phyloP scores from a whole-genome alignment of 2,329 filamentous ascomycete genomes.

The Byssothecium circinans region DNA sequence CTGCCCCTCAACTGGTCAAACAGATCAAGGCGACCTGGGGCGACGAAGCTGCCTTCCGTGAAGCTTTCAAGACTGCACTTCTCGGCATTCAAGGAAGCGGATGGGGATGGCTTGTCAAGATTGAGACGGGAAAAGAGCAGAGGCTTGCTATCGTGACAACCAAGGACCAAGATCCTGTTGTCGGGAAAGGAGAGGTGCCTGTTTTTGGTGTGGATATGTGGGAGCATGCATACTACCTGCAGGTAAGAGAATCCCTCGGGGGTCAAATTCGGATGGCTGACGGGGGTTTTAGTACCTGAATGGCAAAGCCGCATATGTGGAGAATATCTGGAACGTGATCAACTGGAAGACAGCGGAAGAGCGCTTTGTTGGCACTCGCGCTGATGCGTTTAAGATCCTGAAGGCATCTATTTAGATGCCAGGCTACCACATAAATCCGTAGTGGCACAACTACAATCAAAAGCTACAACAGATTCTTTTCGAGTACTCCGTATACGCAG shows the following conservation, averaged over 20 bases:
- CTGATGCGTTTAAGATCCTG: conserved; percentile 43
- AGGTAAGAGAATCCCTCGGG: conserved; percentile 49
- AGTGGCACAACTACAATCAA: too few species aligned
- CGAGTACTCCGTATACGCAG: background rate
- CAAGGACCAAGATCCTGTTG: conserved; percentile 82
- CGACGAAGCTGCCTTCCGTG: conserved; percentile 65
- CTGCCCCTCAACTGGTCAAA: conserved; percentile 59
- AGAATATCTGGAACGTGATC: conserved; percentile 76
- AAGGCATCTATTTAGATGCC: conserved; percentile 36
- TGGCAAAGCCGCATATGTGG: conserved; percentile 72
- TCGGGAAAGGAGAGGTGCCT: conserved; percentile 62
- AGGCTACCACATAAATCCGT: background rate
- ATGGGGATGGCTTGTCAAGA: conserved; percentile 83
- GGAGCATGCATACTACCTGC: conserved; percentile 91
- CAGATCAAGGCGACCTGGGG: conserved; percentile 70
- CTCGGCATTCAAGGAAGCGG: conserved; percentile 79
- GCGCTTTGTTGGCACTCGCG: conserved; percentile 56
- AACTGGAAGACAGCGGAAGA: conserved; percentile 74
- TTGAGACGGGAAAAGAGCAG: conserved; percentile 55
- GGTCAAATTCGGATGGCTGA: background rate
- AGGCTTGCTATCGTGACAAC: conserved; percentile 72
- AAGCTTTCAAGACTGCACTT: conserved; percentile 66
- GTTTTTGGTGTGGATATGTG: conserved; percentile 85
- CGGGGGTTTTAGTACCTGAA: conserved; percentile 66
- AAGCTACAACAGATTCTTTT: background rate